Evolutionary conservation across 1,139 yeast genomes (phyloP).

Genomic region (Zygoascus sp.): DNA sequence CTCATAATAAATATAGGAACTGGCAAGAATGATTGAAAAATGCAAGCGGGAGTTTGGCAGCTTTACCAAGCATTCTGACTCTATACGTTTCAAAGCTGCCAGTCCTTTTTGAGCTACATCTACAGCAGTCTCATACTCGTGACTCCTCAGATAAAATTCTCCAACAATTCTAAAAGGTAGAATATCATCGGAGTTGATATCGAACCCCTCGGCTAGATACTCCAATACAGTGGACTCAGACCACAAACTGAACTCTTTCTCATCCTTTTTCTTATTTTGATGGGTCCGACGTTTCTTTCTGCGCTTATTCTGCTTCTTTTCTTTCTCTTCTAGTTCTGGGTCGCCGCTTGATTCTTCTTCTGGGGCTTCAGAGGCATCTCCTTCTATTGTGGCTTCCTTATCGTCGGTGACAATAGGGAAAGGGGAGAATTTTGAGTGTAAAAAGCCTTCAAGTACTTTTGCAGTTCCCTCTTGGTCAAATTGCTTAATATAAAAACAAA

Average conservation of each 20-base stretch:
- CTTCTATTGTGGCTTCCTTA: too few relatives aligned
- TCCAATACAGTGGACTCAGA: constrained; percentile 53
- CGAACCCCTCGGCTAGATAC: constrained; percentile 51
- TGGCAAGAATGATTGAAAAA: constrained; percentile 63
- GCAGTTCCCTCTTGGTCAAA: constrained; percentile 67
- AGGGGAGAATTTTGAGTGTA: constrained; percentile 64
- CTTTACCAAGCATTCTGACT: constrained; percentile 37
- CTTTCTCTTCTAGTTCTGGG: constrained; percentile 13
- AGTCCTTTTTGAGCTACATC: constrained; percentile 61
- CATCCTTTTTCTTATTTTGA: constrained; percentile 25
- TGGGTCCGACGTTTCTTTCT: neutral
- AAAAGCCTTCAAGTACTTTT: constrained; percentile 41
- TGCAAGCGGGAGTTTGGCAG: constrained; percentile 54
- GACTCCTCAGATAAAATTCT: constrained; percentile 53
- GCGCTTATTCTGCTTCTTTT: neutral
- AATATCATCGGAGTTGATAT: constrained; percentile 46
- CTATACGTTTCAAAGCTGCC: constrained; percentile 43
- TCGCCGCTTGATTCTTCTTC: constrained; percentile 20
- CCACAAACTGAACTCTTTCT: constrained; percentile 24
- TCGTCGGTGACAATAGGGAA: constrained; percentile 34
- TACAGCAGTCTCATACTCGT: constrained; percentile 62
- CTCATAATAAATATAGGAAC: constrained; percentile 75
- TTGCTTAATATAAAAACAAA: constrained; percentile 48
- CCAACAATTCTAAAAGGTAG: constrained; percentile 64
- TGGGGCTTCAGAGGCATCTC: too few relatives aligned